Evolutionary conservation across 78 protist genomes (phyloP).

Genomic region (Tieghemostelium lacteum): DNA sequence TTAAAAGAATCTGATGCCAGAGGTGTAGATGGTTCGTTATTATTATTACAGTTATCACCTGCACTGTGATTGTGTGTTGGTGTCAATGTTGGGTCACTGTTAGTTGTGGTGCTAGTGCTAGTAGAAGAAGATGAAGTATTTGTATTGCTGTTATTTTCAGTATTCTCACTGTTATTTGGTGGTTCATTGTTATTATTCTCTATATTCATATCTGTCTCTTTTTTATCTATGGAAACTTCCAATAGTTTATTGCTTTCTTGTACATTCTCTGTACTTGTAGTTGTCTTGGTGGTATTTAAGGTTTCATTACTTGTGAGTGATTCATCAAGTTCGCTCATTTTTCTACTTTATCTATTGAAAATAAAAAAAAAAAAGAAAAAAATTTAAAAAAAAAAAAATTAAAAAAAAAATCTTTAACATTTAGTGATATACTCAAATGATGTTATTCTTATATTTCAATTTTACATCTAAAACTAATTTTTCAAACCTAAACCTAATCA

Average conservation of each 20-base stretch:
- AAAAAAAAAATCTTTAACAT: too few relatives aligned
- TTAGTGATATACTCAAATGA: too few relatives aligned
- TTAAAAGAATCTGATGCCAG: slow-evolving; percentile 4
- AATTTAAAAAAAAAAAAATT: too few relatives aligned
- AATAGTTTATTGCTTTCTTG: slow-evolving; percentile 30
- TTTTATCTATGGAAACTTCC: slow-evolving; percentile 8
- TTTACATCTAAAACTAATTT: too few relatives aligned
- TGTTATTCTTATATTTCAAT: too few relatives aligned
- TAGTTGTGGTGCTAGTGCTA: background rate
- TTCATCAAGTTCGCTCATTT: too few relatives aligned
- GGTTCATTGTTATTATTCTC: background rate
- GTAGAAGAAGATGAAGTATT: slow-evolving; percentile 2
- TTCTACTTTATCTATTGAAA: too few relatives aligned
- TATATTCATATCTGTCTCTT: background rate
- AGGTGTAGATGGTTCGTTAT: slow-evolving; percentile 54
- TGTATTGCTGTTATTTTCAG: background rate
- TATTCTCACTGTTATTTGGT: background rate
- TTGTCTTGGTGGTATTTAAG: background rate
- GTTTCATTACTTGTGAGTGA: slow-evolving; percentile 1
- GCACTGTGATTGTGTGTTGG: background rate
- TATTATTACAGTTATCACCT: background rate
- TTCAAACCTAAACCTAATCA: too few relatives aligned
- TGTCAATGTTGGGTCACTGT: background rate
- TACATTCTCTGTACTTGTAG: background rate
- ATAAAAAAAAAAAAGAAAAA: too few relatives aligned